Evolutionary conservation across 1,139 yeast genomes (phyloP).

Genomic region (Sugiyamaella neomexicana): DNA sequence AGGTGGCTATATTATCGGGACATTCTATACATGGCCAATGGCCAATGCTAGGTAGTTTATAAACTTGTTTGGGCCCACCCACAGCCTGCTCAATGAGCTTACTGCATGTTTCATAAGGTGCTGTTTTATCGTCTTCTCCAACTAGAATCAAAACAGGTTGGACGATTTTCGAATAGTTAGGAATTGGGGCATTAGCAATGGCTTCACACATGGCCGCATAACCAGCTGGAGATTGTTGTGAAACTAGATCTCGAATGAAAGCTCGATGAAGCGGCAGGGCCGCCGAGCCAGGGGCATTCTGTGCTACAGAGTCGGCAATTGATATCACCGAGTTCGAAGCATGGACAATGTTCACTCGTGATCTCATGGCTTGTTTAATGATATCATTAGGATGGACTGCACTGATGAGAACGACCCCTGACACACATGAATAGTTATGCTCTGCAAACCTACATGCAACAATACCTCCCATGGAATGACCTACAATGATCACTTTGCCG

Average conservation of each 20-base stretch:
- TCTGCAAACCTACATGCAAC: conserved; percentile 32
- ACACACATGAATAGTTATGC: conserved; percentile 14
- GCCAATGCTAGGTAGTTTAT: conserved; percentile 32
- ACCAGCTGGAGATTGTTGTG: conserved; percentile 33
- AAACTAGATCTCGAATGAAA: conserved; percentile 35
- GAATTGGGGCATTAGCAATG: conserved; percentile 31
- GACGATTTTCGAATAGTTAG: conserved; percentile 27
- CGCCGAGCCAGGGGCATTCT: conserved; percentile 34
- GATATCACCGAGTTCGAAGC: conserved; percentile 23
- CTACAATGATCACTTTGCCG: conserved; percentile 30
- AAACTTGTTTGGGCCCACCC: conserved; percentile 23
- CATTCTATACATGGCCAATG: conserved; percentile 40
- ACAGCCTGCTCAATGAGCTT: conserved; percentile 29
- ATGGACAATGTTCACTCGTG: conserved; percentile 28
- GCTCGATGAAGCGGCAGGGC: conserved; percentile 30
- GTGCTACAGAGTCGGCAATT: conserved; percentile 33
- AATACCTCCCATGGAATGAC: conserved; percentile 42
- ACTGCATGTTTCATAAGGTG: conserved; percentile 37
- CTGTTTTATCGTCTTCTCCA: conserved; percentile 36
- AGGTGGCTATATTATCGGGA: neutral
- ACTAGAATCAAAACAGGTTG: conserved; percentile 32
- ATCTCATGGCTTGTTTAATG: conserved; percentile 29
- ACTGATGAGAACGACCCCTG: conserved; percentile 32
- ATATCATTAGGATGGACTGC: conserved; percentile 37
- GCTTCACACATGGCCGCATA: conserved; percentile 37